These are phyloP conservation scores for Talaromyces funiculosus DNA, from an alignment of 2,329 filamentous ascomycete species.

Conservation along the genomic window DNA sequence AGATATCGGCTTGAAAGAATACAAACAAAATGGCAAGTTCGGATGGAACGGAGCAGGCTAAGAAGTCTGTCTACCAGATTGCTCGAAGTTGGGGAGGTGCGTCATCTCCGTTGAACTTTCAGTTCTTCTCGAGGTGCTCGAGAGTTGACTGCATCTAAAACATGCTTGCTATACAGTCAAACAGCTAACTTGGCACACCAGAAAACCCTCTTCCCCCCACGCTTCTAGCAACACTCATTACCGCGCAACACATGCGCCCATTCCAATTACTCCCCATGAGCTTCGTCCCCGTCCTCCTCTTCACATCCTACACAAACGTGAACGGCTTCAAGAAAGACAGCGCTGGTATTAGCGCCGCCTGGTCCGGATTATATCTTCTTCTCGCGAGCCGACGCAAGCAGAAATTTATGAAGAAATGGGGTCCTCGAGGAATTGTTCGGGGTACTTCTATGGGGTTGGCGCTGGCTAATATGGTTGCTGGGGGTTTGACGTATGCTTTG, in stretches of 20 bases:
- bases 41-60: slow-evolving; percentile 29
- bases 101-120: slow-evolving; percentile 6
- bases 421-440: slow-evolving; percentile 40
- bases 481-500: slow-evolving; percentile 43
- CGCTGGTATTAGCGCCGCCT: slow-evolving; percentile 59
- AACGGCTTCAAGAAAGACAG: slow-evolving; percentile 57
- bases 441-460: slow-evolving; percentile 43
- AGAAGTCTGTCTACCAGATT: slow-evolving; percentile 34
- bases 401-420: slow-evolving; percentile 41
- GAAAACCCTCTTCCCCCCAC: slow-evolving; percentile 61
- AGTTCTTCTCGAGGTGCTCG: neutral
- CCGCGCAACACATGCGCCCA: slow-evolving; percentile 61
- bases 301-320: slow-evolving; percentile 61
- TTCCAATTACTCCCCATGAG: slow-evolving; percentile 61
- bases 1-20: too few relatives aligned
- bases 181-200: slow-evolving; percentile 27
- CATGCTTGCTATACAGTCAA: neutral
- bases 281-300: slow-evolving; percentile 61
- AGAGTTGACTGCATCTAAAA: neutral
- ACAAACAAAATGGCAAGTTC: slow-evolving; percentile 14
- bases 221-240: slow-evolving; percentile 59
- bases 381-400: slow-evolving; percentile 54
- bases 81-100: slow-evolving; percentile 41
- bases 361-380: slow-evolving; percentile 61
- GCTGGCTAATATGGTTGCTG: slow-evolving; percentile 42